Base-by-base conservation (phyloP, 176 grass and related monocot species). In the Aegilops umbellulata region DNA sequence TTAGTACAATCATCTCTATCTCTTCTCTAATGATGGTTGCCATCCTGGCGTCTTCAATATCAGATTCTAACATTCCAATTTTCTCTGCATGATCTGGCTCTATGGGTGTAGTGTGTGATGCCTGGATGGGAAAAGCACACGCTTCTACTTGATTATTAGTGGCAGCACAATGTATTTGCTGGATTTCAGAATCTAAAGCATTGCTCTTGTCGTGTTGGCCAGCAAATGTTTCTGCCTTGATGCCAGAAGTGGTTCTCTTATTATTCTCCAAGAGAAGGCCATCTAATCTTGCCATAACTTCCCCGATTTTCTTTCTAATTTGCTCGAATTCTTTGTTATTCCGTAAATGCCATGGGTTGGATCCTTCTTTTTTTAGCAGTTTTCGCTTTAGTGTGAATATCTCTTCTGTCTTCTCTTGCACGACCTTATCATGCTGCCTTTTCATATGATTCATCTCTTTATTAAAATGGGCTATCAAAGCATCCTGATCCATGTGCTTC, bases 321-420 rank as follows among this genome's bases (percentile, higher is more conserved):
- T 80, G 86, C 61, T 94, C 89, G 85, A 87, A 77, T 63, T 94
- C 92, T 77, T 89, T 94, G n/a, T 94, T 90, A 60, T 85, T 81
- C 2, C 84, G 81, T 81, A 89, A 84, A 74, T 91, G 86, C 61
- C 8, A 88, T 32, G 86, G 80, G 67, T 81, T 89, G 61, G 86
- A 20, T 60, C 92, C 86, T 31, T 94, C 87, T 32, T 74, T 88
- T 0, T 62, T 91, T 34, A 87, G 77, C 65, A 75, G 35, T 0
- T 89, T 66, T 7, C 89, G 80, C 22, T 89, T 91, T 31, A 94
- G 84, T 70, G 25, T 17, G 10, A 91, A 94, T 86, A 94, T 82
- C 74, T 89, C 58, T 63, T 94, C 89, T 5, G 87, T 94, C 19
- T 44, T 87, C 10, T 74, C 34, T 14, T 82, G 30, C 87, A 89